These are phyloP conservation scores for Backusella macrospora DNA, from an alignment of 192 early-diverging fungal species.

Conservation along the genomic window DNA sequence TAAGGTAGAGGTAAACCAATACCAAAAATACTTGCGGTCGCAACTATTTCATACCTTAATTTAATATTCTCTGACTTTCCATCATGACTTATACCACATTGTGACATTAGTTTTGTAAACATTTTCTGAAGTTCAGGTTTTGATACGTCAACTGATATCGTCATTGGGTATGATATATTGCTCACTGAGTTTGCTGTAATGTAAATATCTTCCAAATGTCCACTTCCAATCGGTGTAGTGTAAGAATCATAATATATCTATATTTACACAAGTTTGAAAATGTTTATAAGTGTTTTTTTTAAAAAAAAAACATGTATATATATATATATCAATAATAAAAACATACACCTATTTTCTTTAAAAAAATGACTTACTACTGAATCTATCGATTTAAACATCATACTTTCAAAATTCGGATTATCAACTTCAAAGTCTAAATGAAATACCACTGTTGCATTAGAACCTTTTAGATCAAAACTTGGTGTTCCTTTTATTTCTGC, in stretches of 20 bases:
- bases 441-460: slow-evolving; percentile 11
- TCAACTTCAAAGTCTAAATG: slow-evolving; percentile 36
- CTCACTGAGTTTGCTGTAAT: slow-evolving; percentile 42
- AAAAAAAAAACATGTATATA: not conserved
- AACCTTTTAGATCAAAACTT: slow-evolving; percentile 27
- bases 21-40: slow-evolving; percentile 32
- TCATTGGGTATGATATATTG: slow-evolving; percentile 48
- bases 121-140: slow-evolving; percentile 38
- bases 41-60: slow-evolving; percentile 26
- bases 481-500: slow-evolving; percentile 22
- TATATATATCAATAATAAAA: too few species aligned
- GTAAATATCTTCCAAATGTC: slow-evolving; percentile 40
- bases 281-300: not conserved
- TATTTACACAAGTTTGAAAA: not conserved
- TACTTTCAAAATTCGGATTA: slow-evolving; percentile 52
- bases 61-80: slow-evolving; percentile 30
- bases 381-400: slow-evolving; percentile 45
- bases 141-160: slow-evolving; percentile 31
- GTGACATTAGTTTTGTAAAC: slow-evolving; percentile 41
- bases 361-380: slow-evolving; percentile 43
- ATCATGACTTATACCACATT: too few species aligned
- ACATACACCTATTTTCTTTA: too few species aligned
- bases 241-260: slow-evolving; percentile 53
- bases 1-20: slow-evolving; percentile 46
- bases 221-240: slow-evolving; percentile 47